Evolutionary conservation across 305 asterid species (phyloP).

Genomic region (Lippia alba): DNA sequence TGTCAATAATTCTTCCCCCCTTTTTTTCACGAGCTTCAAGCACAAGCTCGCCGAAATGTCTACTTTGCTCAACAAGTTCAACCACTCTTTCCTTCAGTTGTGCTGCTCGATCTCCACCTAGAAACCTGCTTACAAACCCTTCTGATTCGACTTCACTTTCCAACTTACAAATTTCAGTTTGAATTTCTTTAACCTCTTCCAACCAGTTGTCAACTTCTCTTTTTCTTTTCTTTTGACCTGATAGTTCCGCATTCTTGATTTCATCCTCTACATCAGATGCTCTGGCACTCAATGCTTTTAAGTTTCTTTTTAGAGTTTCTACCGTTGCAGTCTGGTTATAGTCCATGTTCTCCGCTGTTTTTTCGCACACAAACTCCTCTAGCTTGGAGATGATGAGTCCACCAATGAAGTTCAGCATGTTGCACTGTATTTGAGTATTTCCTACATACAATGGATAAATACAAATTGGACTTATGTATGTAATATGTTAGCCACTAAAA

Average conservation of each 20-base stretch:
- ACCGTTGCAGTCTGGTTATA: background rate
- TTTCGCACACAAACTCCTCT: too few relatives aligned
- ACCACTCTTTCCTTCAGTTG: background rate
- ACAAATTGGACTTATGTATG: too few relatives aligned
- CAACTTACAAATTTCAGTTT: background rate
- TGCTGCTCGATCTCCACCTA: constrained; percentile 6
- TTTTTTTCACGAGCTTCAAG: background rate
- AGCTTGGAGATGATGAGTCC: too few relatives aligned
- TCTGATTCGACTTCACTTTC: background rate
- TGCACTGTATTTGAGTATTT: too few relatives aligned
- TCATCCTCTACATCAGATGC: constrained; percentile 24
- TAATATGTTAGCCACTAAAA: too few relatives aligned
- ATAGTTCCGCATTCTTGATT: constrained; percentile 20
- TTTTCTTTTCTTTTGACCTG: constrained; percentile 33
- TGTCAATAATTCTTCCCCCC: constrained; percentile 7
- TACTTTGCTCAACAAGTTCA: constrained; percentile 3
- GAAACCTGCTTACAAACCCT: background rate
- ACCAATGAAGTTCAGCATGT: too few relatives aligned
- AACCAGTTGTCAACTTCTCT: constrained; percentile 36
- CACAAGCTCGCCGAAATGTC: constrained; percentile 2
- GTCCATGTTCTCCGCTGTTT: too few relatives aligned
- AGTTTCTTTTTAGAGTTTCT: constrained; percentile 14
- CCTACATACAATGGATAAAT: too few relatives aligned
- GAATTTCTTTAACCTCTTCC: constrained; percentile 4
- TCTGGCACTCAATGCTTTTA: constrained; percentile 19